Evolutionary conservation across 768 basidiomycete species (phyloP), one percentile per base, ranked within the genome.

Genomic region (Favolaschia claudopus): DNA sequence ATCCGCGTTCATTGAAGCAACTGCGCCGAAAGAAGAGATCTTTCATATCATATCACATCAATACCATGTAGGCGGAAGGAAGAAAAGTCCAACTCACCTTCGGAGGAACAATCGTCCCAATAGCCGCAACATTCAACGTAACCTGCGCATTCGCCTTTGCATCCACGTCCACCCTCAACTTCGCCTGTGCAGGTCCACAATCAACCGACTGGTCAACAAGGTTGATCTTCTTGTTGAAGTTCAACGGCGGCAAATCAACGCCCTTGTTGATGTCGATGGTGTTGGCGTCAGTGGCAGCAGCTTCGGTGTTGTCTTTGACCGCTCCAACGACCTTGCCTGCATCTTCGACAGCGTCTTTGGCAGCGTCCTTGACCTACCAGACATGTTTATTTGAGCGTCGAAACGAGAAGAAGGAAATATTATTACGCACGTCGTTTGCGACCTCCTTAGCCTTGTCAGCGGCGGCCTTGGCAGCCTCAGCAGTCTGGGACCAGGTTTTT

Each of bases 71-170:
- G n/a, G n/a, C n/a, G n/a, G n/a, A n/a, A n/a, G n/a, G n/a, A n/a
- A 14, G 32, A 25, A 25, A 1, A 49, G 28, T n/a, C n/a, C n/a
- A 5, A 43, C 53, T 12, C 24, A 60, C 59, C 48, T 56, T 58
- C 10, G 70, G 69, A 1, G 76, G 76, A 22, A 73, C 64, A 43
- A 77, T 48, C 25, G 67, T 67, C 4, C 76, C 76, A 1, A 42
- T 42, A 1, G 66, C 71, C 7, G 62, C 68, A 4, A 73, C 60
- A n/a, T 64, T 70, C 33, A 68, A 10, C 4, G 34, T 44, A 17
- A 27, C 42, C 32, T 60, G 54, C 27, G 52, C 50, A 31, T 57
- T 50, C 13, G 58, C 64, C 10, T 54, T 40, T 5, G 60, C 60
- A 24, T 61, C 60, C 34, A 65, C 44, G 32, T 62, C 49, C 13